A percentile compares a stretch with the other conserved stretches of the same genome.
Conservation (phyloP, 2,329 filamentous ascomycete species). For the Verticillium tricorpus region DNA sequence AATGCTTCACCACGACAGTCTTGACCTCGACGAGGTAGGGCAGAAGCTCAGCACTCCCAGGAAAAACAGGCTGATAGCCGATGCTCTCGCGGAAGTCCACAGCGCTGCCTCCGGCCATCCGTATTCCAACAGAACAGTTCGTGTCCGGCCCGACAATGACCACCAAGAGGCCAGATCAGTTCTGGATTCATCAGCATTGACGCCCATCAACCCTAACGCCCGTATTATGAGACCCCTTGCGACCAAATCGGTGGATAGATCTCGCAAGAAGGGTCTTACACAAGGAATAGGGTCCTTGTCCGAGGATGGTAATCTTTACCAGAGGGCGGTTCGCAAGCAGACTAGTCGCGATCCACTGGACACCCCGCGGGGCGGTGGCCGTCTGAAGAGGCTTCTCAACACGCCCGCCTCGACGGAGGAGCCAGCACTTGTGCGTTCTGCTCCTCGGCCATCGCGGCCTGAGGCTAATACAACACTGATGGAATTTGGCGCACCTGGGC, state of each 20-base stretch:
- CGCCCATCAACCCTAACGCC: conserved; percentile 31
- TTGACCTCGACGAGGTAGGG: conserved; percentile 54
- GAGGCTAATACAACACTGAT: background rate
- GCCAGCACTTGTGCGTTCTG: conserved; percentile 19
- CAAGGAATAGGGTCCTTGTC: conserved; percentile 38
- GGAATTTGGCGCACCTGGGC: conserved; percentile 22
- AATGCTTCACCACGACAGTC: conserved; percentile 42
- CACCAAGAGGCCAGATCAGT: conserved; percentile 1
- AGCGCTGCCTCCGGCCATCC: background rate
- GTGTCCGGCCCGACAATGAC: conserved; percentile 5
- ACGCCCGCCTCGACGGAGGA: conserved; percentile 17
- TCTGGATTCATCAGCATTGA: conserved; percentile 24
- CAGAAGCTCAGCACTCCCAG: conserved; percentile 37
- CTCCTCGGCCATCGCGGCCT: conserved; percentile 10
- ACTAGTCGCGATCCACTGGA: conserved; percentile 9
- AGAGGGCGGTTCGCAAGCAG: conserved; percentile 7
- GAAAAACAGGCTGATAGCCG: conserved; percentile 18
- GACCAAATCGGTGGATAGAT: conserved; percentile 13
- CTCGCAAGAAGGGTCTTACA: conserved; percentile 19
- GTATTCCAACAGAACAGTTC: background rate
- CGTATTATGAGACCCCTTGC: conserved; percentile 16
- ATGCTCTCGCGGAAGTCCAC: background rate
- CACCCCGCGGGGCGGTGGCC: conserved; percentile 17
- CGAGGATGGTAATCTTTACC: conserved; percentile 40
- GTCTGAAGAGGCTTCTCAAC: conserved; percentile 29